Percentiles rank a stretch among this genome's conserved stretches.
Evolutionary conservation across 2,329 filamentous ascomycete species (phyloP).

Genomic region (Microsporum ferrugineum): DNA sequence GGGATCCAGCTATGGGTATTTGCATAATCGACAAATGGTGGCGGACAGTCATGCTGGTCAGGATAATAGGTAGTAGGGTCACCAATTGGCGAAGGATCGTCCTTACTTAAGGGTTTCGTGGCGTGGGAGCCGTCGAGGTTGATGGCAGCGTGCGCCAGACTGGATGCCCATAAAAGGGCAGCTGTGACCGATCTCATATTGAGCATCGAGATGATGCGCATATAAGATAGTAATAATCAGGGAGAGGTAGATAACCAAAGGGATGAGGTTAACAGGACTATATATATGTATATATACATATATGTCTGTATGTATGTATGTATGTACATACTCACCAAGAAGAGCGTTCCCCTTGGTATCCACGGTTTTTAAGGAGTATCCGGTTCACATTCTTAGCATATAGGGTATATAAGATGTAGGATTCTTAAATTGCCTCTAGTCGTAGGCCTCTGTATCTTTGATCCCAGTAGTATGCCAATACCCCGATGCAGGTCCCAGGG

Average conservation of each 20-base stretch:
- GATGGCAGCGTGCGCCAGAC: background rate
- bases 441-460: too few relatives aligned
- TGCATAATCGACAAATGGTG: background rate
- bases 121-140: background rate
- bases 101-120: background rate
- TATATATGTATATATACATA: background rate
- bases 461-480: too few relatives aligned
- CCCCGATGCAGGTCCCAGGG: too few relatives aligned
- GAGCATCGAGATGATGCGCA: background rate
- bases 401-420: too few relatives aligned
- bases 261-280: background rate
- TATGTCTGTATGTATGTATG: background rate
- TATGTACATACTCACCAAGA: background rate
- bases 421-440: too few relatives aligned
- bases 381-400: too few relatives aligned
- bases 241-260: background rate
- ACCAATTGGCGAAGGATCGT: background rate
- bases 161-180: background rate
- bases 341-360: background rate
- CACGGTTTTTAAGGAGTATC: too few relatives aligned
- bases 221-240: background rate
- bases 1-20: constrained; percentile 3
- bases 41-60: background rate
- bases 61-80: background rate
- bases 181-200: background rate